Percentiles rank a stretch among this genome's conserved stretches.
Evolutionary conservation across 2,329 filamentous ascomycete genomes (phyloP).

Genomic region (Dactylonectria macrodidyma): DNA sequence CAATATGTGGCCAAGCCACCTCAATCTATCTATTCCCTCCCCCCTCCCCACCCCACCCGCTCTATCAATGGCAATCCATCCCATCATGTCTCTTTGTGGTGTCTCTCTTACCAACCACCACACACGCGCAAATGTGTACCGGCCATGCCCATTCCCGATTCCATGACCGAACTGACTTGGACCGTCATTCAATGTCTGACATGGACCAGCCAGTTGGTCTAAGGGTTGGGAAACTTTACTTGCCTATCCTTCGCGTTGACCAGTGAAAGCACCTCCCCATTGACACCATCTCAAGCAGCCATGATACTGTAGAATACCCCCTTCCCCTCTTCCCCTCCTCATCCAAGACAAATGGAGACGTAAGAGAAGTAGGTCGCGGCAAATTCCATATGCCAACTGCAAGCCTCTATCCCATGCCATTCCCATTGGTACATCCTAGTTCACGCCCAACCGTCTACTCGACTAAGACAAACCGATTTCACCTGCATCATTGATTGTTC

Average conservation of each 20-base stretch:
- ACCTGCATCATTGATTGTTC: conserved; percentile 17
- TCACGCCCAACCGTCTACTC: conserved; percentile 16
- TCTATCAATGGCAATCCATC: conserved; percentile 1
- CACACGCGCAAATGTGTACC: conserved; percentile 6
- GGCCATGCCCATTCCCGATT: conserved; percentile 27
- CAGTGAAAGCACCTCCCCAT: neutral
- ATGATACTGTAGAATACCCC: conserved; percentile 2
- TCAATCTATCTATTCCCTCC: conserved; percentile 13
- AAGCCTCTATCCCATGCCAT: neutral
- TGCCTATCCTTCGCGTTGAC: conserved; percentile 9
- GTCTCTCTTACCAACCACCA: conserved; percentile 6
- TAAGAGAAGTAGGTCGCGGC: conserved; percentile 13
- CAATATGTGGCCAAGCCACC: conserved; percentile 23
- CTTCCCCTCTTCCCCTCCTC: conserved; percentile 17
- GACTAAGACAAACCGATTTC: conserved; percentile 18
- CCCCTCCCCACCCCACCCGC: conserved; percentile 17
- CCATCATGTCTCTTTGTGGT: conserved; percentile 2
- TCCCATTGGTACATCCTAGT: conserved; percentile 8
- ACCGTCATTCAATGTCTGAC: conserved; percentile 37
- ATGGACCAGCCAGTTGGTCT: conserved; percentile 44
- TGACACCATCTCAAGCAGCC: neutral
- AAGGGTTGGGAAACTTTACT: conserved; percentile 10
- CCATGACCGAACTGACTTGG: conserved; percentile 23
- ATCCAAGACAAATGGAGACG: conserved; percentile 20
- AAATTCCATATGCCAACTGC: conserved; percentile 15